A percentile compares a stretch with the other conserved stretches of the same genome.
phyloP scores from a whole-genome alignment of 179 eudicot genomes.

The Kewa caespitosa region DNA sequence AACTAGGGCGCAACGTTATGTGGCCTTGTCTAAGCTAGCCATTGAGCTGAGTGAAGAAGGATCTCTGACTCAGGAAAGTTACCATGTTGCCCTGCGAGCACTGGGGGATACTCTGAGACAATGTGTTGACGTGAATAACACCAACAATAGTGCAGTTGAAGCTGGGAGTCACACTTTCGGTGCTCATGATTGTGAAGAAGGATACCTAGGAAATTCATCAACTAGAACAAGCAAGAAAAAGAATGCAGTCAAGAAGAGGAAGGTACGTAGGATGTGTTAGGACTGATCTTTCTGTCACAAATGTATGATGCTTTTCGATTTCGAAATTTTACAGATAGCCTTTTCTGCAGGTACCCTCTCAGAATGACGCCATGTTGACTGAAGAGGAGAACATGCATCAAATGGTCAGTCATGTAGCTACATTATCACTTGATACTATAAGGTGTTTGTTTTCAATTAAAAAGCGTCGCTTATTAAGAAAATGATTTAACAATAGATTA shows the following conservation, averaged over 20 bases:
- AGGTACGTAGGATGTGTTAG: constrained; percentile 46
- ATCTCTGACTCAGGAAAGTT: constrained; percentile 42
- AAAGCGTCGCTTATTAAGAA: not conserved
- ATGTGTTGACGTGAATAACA: constrained; percentile 61
- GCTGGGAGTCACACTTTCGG: constrained; percentile 52
- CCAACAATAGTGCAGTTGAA: constrained; percentile 47
- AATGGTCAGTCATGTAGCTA: constrained; percentile 50
- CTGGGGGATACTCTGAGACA: constrained; percentile 53
- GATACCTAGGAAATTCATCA: constrained; percentile 52
- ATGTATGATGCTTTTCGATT: not conserved
- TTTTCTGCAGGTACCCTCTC: constrained; percentile 56
- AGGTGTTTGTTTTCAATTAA: not conserved
- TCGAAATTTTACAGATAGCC: constrained; percentile 13
- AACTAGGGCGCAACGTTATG: constrained; percentile 47
- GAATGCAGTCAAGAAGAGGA: constrained; percentile 70
- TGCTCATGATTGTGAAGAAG: constrained; percentile 66
- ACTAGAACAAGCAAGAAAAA: constrained; percentile 71
- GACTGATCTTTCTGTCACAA: not conserved
- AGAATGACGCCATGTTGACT: constrained; percentile 44
- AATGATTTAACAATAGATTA: too few species aligned
- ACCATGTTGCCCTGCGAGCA: constrained; percentile 36
- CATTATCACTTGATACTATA: not conserved
- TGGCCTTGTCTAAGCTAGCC: constrained; percentile 46
- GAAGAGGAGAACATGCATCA: constrained; percentile 70
- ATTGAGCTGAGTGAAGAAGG: constrained; percentile 49